Base-by-base conservation (phyloP, 768 basidiomycete genomes). In the Baorangia bicolor region DNA sequence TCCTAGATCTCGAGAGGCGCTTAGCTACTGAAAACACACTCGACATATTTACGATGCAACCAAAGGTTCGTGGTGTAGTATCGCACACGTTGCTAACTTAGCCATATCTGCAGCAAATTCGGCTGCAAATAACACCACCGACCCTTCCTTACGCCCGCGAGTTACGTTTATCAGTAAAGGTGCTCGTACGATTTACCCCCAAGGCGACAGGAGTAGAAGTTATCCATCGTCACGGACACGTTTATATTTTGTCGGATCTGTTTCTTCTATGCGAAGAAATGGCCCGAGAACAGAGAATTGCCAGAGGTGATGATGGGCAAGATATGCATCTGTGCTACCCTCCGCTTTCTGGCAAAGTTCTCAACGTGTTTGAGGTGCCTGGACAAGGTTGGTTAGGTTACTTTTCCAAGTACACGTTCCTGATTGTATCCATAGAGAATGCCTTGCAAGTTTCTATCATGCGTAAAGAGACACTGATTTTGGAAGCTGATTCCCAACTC, bases 301-400 rank as follows among this genome's bases (percentile, higher is more conserved):
- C 77, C 27, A 63, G 71, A 56, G 78, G 75, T 13, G 72, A 76
- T 31, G 82, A 84, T 55, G 84, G 84, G 12, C 80, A 87, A 6
- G 93, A 97, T 66, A 89, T 96, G 87, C 92, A 86, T 85, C 77
- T 99, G 43, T 84, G 87, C 61, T 99, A 97, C 75, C 97, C 97
- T 18, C 97, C 97, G 5, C 76, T 99, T 33, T 88, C 97, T 13
- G 96, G 94, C 5, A 98, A 96, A 69, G 94, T 97, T 64, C 77
- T 99, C 51, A 81, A 81, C 55, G 87, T 91, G 4, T 76, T 76
- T 10, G 86, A 86, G 59, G 77, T 82, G 4, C 75, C 77, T 53
- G 85, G 79, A 34, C 79, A 80, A 78, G 82, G 92, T 83, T 56
- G 53, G 82, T 72, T 33, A 21, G 8, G 21, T 52, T 40, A 41